phyloP scores from a whole-genome alignment of 306 rosid genomes.

The Astragalus glycyphyllos region DNA sequence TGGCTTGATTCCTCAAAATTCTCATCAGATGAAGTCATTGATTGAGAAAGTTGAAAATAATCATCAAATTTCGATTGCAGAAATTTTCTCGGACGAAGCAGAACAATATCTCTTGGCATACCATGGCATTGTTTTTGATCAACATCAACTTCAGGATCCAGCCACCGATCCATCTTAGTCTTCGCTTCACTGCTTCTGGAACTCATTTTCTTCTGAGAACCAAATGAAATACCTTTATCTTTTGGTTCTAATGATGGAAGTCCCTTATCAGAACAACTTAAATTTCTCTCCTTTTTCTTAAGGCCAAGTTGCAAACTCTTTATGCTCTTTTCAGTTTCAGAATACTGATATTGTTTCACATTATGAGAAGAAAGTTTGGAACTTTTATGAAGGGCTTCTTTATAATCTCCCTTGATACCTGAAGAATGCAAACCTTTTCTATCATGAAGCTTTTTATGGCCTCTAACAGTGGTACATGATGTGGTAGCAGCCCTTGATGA shows the following conservation, averaged over 20 bases:
- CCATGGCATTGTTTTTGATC: constrained; percentile 40
- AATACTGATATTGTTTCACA: constrained; percentile 48
- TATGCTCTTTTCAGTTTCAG: constrained; percentile 49
- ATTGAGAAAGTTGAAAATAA: constrained; percentile 42
- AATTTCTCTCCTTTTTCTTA: constrained; percentile 55
- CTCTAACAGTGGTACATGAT: constrained; percentile 42
- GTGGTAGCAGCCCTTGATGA: constrained; percentile 44
- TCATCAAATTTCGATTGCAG: constrained; percentile 50
- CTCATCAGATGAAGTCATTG: constrained; percentile 52
- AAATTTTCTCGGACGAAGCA: constrained; percentile 56
- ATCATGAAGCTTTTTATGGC: constrained; percentile 41
- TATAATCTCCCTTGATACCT: constrained; percentile 46
- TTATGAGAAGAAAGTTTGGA: constrained; percentile 47
- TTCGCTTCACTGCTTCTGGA: constrained; percentile 45
- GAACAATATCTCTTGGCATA: constrained; percentile 51
- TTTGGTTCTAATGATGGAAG: constrained; percentile 44
- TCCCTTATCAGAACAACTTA: constrained; percentile 43
- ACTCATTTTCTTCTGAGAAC: constrained; percentile 48
- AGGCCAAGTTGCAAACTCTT: constrained; percentile 47
- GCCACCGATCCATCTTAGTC: constrained; percentile 46
- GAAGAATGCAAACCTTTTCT: constrained; percentile 46
- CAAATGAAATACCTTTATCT: constrained; percentile 42
- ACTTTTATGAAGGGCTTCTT: constrained; percentile 43
- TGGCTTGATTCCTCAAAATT: constrained; percentile 49
- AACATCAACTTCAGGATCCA: constrained; percentile 43